Evolutionary conservation across 192 early-diverging fungal species (phyloP), one percentile per base, ranked within the genome.

Genomic region (Coemansia sp.): DNA sequence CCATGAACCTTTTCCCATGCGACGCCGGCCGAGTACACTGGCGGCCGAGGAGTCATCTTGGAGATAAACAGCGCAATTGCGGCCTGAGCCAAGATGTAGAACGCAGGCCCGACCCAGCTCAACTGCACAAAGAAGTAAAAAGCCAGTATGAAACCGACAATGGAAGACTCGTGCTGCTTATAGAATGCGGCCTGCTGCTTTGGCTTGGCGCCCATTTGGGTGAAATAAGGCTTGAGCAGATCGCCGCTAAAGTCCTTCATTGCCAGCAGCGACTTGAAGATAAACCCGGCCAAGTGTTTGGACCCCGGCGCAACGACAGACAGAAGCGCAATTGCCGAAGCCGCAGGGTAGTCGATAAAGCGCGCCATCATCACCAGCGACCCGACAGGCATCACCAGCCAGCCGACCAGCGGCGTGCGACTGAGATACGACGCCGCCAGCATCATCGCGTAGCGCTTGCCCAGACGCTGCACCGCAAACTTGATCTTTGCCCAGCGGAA

Each of bases 121-220:
- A 82, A 43, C 59, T 82, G 74, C 5, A 77, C 75, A 26, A 82
- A 74, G 23, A 82, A 74, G 71, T 82, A 82, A 48, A 70, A 77
- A 0, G 79, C 61, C 39, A 77, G 43, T 34, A 82, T 74, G 56
- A 82, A 82, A 2, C 79, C 79, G 12, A 82, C 64, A 12, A 82
- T 48, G 6, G 49, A 43, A 6, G 79, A 82, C 55, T 82, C 79
- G 53, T 77, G 44, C 1, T 71, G 65, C 26, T 65, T 59, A 57
- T 82, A 82, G 26, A 76, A 82, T 21, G 35, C 58, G 15, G 68
- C 55, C 62, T 77, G 79, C 49, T 77, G 71, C 55, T 77, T 68
- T 12, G 79, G 79, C 57, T 82, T 77, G 44, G 66, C 72, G 6
- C 74, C 79, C 58, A 77, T 39, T 21, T 73, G 64, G 43, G 74